Evolutionary conservation across 2,329 filamentous ascomycete genomes (phyloP), one percentile per base, ranked within the genome.

Genomic region (Davidsoniella australis): DNA sequence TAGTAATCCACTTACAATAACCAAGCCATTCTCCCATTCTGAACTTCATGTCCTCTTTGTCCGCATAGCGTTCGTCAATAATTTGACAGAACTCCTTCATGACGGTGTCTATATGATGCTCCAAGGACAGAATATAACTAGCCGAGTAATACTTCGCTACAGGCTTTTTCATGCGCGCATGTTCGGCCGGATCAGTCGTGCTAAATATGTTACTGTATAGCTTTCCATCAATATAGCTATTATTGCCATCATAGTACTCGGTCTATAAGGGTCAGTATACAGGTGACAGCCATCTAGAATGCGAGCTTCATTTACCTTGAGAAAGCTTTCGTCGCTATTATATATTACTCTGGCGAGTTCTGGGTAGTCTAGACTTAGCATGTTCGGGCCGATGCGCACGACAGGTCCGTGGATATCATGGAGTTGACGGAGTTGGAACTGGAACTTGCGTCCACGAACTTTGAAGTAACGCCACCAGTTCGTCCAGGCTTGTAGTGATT

Each of bases 301-400:
- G 10, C 9, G 9, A 29, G 6, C 26, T 12, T 9, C 5, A 33
- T 12, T 12, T 33, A 12, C 26, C 26, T 33, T 33, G 40, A 53
- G 53, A 60, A 55, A 65, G 45, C 62, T 57, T 1, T 55, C 56
- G 12, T 63, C 59, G 23, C 57, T 61, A 38, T 54, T 60, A 39
- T 66, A 68, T 7, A 67, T 54, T 1, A 58, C 59, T 45, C 62
- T 62, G 52, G 63, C 58, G 47, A 67, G 49, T 23, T 62, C 60
- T 0, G 65, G 64, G 0, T 60, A 56, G 47, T 66, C 62, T 4
- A 68, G 54, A 38, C 63, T 61, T 2, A 68, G 53, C 2, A 63
- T 52, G 38, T 64, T 64, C 3, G 66, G 66, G 0, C 59, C 64
- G n/a, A 67, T 61, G 6, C 64, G 63, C 2, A 69, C 63, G 8